These are phyloP conservation scores for Jaminaea rosea DNA, from an alignment of 1,284 basidiomycete genomes.

Conservation along the genomic window DNA sequence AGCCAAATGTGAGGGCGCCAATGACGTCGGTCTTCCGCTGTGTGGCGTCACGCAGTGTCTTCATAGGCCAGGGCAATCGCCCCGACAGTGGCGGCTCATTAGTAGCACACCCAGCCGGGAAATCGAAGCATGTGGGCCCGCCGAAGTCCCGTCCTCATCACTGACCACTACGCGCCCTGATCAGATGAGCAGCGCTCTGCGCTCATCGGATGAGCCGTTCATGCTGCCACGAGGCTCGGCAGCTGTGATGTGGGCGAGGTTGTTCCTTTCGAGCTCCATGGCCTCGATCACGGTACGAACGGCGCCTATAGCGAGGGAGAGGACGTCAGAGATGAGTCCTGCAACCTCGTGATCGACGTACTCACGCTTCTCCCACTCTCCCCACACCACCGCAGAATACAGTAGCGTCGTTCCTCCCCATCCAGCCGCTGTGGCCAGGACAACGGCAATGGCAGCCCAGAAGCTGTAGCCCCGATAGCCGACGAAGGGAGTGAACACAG, in stretches of 20 bases:
- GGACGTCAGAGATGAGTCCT: no score
- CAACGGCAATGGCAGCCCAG: not conserved
- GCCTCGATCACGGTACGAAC: conserved; percentile 24
- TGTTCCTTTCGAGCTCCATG: conserved; percentile 13
- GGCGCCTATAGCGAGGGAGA: conserved; percentile 9
- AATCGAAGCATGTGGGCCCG: not conserved
- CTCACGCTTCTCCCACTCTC: conserved; percentile 44
- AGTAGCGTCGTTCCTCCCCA: conserved; percentile 42
- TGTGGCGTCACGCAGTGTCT: no score
- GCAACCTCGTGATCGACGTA: no score
- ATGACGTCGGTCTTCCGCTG: no score
- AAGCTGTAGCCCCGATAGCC: not conserved
- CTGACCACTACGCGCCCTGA: no score
- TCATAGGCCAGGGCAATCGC: no score
- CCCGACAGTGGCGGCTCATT: no score
- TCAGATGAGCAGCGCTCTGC: not conserved
- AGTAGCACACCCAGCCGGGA: no score
- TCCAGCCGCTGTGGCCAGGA: conserved; percentile 20
- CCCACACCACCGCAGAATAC: conserved; percentile 39
- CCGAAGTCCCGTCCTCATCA: not conserved
- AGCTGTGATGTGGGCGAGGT: not conserved
- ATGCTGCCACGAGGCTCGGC: not conserved
- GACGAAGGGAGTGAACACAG: conserved; percentile 8
- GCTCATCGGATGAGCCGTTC: not conserved
- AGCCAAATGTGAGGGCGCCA: no score